Conservation (phyloP, 2,329 filamentous ascomycete species). For the Raffaelea ambrosiae region DNA sequence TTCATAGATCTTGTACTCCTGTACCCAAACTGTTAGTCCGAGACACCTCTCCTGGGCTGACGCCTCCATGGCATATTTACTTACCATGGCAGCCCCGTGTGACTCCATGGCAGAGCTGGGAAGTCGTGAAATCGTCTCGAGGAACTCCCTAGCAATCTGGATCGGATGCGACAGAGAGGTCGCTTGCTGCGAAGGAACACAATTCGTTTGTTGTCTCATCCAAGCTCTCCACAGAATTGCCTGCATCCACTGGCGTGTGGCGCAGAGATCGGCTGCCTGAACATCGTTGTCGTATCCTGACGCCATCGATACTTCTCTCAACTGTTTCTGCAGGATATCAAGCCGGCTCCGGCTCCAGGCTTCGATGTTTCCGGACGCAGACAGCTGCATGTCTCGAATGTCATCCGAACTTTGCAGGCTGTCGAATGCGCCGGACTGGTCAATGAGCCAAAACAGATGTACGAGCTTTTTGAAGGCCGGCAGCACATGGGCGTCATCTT, state of each 20-base stretch:
- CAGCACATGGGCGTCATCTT: conserved; percentile 33
- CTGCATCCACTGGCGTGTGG: conserved; percentile 43
- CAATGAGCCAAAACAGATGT: conserved; percentile 40
- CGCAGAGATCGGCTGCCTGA: conserved; percentile 38
- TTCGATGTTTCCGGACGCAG: conserved; percentile 17
- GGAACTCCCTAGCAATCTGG: conserved; percentile 35
- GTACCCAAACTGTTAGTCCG: background rate
- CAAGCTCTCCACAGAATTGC: conserved; percentile 37
- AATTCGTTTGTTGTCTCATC: conserved; percentile 16
- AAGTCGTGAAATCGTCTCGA: conserved; percentile 31
- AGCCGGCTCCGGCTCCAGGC: conserved; percentile 21
- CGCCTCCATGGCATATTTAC: background rate
- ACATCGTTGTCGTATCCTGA: conserved; percentile 35
- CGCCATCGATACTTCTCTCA: conserved; percentile 30
- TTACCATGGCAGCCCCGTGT: conserved; percentile 35
- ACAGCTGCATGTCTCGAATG: background rate
- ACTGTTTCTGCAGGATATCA: conserved; percentile 30
- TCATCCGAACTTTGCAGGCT: conserved; percentile 25
- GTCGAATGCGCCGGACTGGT: conserved; percentile 39
- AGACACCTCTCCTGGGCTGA: background rate
- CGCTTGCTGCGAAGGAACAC: conserved; percentile 10
- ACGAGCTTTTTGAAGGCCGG: conserved; percentile 41
- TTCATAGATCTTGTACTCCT: conserved; percentile 35
- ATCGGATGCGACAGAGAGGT: conserved; percentile 28
- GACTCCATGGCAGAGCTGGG: conserved; percentile 38